Percentiles rank a stretch among this genome's conserved stretches.
Evolutionary conservation across 192 early-diverging fungal genomes (phyloP).

Genomic region (Diversispora eburnea): DNA sequence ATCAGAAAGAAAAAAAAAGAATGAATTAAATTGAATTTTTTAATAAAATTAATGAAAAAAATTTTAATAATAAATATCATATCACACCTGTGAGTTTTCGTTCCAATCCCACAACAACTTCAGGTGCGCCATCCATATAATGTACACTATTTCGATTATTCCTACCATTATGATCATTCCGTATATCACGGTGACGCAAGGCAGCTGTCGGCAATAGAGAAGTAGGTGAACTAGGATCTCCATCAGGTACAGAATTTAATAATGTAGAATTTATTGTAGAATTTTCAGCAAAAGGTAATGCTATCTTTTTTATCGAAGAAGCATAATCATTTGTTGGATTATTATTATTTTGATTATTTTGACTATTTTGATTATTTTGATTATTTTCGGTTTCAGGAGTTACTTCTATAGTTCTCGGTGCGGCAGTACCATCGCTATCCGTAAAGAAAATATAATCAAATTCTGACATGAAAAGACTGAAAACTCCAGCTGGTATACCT

Average conservation of each 20-base stretch:
- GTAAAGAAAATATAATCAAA: slow-evolving; percentile 84
- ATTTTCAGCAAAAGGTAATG: too few relatives aligned
- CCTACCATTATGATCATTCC: slow-evolving; percentile 34
- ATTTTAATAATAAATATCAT: background rate
- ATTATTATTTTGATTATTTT: background rate
- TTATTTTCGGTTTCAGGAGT: background rate
- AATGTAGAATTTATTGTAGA: too few relatives aligned
- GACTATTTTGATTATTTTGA: background rate
- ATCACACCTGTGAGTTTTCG: slow-evolving; percentile 34
- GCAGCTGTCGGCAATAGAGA: slow-evolving; percentile 3
- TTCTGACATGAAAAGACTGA: slow-evolving; percentile 86
- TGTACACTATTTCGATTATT: slow-evolving; percentile 47
- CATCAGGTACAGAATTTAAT: background rate
- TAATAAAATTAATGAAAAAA: background rate
- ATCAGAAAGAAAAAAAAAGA: background rate
- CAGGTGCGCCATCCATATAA: slow-evolving; percentile 44
- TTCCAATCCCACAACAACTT: slow-evolving; percentile 42
- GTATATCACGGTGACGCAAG: slow-evolving; percentile 7
- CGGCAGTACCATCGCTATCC: slow-evolving; percentile 53
- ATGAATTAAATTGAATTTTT: background rate
- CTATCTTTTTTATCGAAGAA: background rate
- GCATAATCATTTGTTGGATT: background rate
- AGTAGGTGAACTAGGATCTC: background rate
- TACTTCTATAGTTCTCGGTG: slow-evolving; percentile 23
- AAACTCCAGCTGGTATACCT: slow-evolving; percentile 90